phyloP scores from a whole-genome alignment of 2,329 filamentous ascomycete genomes.

The Colletotrichum sp. region DNA sequence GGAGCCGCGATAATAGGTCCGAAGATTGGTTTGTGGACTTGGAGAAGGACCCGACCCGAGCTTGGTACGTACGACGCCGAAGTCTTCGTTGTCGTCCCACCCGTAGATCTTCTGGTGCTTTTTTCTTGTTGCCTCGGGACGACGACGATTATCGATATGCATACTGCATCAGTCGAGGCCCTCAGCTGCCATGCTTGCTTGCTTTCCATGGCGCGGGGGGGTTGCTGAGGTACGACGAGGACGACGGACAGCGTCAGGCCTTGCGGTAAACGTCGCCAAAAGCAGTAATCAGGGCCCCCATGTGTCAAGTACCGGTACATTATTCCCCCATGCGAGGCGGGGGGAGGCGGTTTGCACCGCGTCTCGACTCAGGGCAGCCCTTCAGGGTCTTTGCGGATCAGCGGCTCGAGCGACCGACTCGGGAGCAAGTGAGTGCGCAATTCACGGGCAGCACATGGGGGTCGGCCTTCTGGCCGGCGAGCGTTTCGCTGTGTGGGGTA shows the following conservation, averaged over 20 bases:
- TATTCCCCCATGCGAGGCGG: background rate
- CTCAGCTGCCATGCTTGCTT: background rate
- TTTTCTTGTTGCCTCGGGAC: background rate
- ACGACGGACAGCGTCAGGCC: background rate
- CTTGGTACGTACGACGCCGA: conserved; percentile 14
- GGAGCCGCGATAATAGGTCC: conserved; percentile 20
- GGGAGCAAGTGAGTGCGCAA: background rate
- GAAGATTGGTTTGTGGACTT: conserved; percentile 9
- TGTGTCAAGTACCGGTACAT: conserved; percentile 9
- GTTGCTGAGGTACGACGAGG: background rate
- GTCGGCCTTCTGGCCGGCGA: background rate
- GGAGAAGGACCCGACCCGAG: background rate
- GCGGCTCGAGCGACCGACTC: conserved; percentile 22
- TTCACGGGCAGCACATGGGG: background rate
- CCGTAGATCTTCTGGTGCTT: background rate
- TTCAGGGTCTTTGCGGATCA: conserved; percentile 20
- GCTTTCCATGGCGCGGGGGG: background rate
- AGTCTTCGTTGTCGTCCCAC: conserved; percentile 4
- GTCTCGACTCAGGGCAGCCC: conserved; percentile 7
- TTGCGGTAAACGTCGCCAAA: conserved; percentile 13
- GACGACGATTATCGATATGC: background rate
- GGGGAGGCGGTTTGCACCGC: background rate
- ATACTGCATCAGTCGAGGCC: background rate
- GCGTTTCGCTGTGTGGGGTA: conserved; percentile 20
- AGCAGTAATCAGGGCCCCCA: background rate